Base-by-base conservation (phyloP, 106 monocot genomes). In the Phalaenopsis equestris region DNA sequence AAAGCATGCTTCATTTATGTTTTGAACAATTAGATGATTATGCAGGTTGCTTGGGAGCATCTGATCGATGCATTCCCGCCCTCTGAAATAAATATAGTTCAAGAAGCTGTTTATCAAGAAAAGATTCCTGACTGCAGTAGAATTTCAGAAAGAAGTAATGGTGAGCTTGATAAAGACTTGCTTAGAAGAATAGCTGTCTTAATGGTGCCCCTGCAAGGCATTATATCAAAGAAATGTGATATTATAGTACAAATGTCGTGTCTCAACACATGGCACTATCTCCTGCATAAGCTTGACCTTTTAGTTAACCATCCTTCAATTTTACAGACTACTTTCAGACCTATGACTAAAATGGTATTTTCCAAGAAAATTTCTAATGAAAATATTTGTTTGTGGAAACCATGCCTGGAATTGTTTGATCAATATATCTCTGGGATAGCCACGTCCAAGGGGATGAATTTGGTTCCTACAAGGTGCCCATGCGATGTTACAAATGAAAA, bases 11-110 rank as follows among this genome's bases (percentile, higher is more conserved):
- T 70, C 70, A 39, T 70, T 36, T 39, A 38, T 38, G 70, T 70
- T 70, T 70, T 70, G 39, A 70, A 4, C 70, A 39, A 39, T 70
- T 70, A 23, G 39, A 70, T 39, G 23, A 70, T 39, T 70, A 70
- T 57, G 78, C 76, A 92, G 89, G 87, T 81, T 79, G 83, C 89
- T 0, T 92, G 91, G 91, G 85, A 85, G 77, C 67, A 76, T 78
- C 86, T 92, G 49, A 65, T 89, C 56, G 85, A 92, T 89, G 85
- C 84, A 68, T 67, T 92, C 80, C 36, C 87, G 61, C 77, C 79
- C 15, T 37, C 58, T 82, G 42, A 80, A 75, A 64, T 70, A 3
- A 8, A 39, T 70, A 3, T 9, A 70, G 39, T 70, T 43, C 43
- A 52, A 55, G n/a, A 70, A 73, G n/a, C 38, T 72, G 42, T 7